These are phyloP conservation scores for Tetrahymena elliotti DNA, from an alignment of 73 alveolate genomes.

Conservation along the genomic window DNA sequence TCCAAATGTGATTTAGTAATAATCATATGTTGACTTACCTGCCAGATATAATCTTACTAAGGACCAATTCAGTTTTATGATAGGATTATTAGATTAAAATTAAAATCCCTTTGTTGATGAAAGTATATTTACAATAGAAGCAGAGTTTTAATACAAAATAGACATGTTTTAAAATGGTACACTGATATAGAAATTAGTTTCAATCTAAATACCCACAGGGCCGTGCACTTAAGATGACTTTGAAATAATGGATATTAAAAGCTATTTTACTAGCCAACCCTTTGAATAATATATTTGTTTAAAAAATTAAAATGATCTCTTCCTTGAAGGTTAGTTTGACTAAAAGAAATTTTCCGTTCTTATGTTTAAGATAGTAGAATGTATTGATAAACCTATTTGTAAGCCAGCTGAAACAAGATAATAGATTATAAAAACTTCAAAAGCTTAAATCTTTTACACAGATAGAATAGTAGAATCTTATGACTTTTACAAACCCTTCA, in stretches of 20 bases:
- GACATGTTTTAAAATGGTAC: neutral
- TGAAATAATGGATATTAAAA: neutral
- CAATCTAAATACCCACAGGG: neutral
- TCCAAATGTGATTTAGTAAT: neutral
- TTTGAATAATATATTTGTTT: neutral
- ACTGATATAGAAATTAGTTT: neutral
- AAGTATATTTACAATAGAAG: neutral
- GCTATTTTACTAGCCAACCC: neutral
- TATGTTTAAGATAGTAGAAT: neutral
- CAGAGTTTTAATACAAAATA: neutral
- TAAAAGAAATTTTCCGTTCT: neutral
- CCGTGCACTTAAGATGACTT: neutral
- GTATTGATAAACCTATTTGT: neutral
- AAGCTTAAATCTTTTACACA: neutral
- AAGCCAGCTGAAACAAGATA: neutral
- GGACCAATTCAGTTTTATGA: neutral
- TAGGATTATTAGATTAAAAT: neutral
- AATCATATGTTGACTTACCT: neutral
- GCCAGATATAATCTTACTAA: neutral
- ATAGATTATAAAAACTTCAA: neutral
- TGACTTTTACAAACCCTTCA: neutral
- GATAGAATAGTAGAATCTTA: neutral
- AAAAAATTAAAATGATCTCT: neutral
- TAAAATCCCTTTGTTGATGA: neutral
- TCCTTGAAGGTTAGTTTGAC: neutral